phyloP scores from a whole-genome alignment of 768 basidiomycete genomes.

The Mycena venus region DNA sequence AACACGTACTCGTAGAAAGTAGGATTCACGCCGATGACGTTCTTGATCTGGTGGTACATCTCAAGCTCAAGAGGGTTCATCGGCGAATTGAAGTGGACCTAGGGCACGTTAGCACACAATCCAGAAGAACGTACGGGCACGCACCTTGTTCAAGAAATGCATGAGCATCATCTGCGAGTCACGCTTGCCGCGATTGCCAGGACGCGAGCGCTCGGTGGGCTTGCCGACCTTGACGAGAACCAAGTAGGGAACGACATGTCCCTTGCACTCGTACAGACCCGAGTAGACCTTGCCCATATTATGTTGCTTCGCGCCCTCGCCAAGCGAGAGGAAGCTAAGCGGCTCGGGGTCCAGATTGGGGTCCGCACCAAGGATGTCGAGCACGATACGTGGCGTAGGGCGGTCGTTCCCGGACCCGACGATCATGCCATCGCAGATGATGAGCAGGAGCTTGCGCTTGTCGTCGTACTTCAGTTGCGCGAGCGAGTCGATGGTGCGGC shows the following conservation, averaged over 20 bases:
- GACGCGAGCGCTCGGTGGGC: slow-evolving; percentile 91
- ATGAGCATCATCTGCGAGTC: slow-evolving; percentile 97
- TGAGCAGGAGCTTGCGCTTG: slow-evolving; percentile 93
- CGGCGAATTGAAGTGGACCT: slow-evolving; percentile 97
- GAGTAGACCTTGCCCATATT: slow-evolving; percentile 99
- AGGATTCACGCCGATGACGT: slow-evolving; percentile 99
- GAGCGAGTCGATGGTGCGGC: slow-evolving; percentile 92
- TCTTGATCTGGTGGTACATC: slow-evolving; percentile 99
- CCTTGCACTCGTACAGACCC: slow-evolving; percentile 92
- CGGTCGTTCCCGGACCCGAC: slow-evolving; percentile 97
- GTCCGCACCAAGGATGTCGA: slow-evolving; percentile 96
- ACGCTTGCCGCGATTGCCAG: slow-evolving; percentile 98
- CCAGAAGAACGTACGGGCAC: slow-evolving; percentile 26
- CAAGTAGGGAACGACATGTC: slow-evolving; percentile 96
- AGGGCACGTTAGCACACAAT: slow-evolving; percentile 17
- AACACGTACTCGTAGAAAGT: slow-evolving; percentile 98
- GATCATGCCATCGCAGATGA: slow-evolving; percentile 99
- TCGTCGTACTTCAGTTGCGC: slow-evolving; percentile 97
- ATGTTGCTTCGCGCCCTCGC: slow-evolving; percentile 95
- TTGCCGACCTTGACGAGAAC: slow-evolving; percentile 96
- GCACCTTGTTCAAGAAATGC: slow-evolving; percentile 97
- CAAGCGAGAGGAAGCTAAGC: slow-evolving; percentile 92
- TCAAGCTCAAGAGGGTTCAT: slow-evolving; percentile 98
- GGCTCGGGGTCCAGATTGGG: slow-evolving; percentile 95
- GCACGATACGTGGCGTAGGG: slow-evolving; percentile 94